Evolutionary conservation across 306 rosid genomes (phyloP).

Genomic region (Mimosa bimucronata): DNA sequence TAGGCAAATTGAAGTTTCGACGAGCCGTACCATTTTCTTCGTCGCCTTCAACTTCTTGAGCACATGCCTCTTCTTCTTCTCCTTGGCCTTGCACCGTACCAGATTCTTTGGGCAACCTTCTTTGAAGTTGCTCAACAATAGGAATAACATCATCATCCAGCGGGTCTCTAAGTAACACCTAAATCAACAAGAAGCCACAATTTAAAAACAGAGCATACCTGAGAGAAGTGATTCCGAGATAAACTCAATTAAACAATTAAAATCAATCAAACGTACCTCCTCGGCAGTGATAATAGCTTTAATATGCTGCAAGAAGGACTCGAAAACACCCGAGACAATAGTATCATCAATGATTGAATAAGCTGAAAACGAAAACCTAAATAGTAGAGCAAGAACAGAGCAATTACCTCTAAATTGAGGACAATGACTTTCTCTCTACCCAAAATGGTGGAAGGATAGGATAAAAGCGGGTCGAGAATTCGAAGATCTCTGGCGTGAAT

Average conservation of each 20-base stretch:
- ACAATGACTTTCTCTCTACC: conserved; percentile 85
- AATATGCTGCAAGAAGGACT: conserved; percentile 64
- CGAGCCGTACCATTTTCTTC: conserved; percentile 55
- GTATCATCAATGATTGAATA: not conserved
- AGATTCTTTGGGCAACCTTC: conserved; percentile 52
- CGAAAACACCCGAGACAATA: conserved; percentile 6
- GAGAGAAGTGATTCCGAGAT: not conserved
- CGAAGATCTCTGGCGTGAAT: conserved; percentile 86
- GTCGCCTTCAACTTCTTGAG: conserved; percentile 53
- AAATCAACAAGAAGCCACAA: conserved; percentile 11
- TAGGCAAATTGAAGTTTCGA: not conserved
- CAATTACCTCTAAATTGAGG: conserved; percentile 76
- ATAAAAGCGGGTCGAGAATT: conserved; percentile 72
- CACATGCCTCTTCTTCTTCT: conserved; percentile 48
- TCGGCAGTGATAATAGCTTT: conserved; percentile 85
- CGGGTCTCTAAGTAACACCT: conserved; percentile 85
- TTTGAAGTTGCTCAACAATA: conserved; percentile 65
- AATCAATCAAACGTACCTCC: conserved; percentile 50
- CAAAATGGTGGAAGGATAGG: conserved; percentile 76
- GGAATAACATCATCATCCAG: conserved; percentile 66
- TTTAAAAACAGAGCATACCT: not conserved
- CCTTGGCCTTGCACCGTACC: conserved; percentile 48
- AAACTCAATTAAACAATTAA: not conserved
- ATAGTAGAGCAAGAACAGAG: not conserved
- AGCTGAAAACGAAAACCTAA: not conserved